Evolutionary conservation across 2,329 filamentous ascomycete species (phyloP), one percentile per base, ranked within the genome.

Genomic region (Penicillium sp.): DNA sequence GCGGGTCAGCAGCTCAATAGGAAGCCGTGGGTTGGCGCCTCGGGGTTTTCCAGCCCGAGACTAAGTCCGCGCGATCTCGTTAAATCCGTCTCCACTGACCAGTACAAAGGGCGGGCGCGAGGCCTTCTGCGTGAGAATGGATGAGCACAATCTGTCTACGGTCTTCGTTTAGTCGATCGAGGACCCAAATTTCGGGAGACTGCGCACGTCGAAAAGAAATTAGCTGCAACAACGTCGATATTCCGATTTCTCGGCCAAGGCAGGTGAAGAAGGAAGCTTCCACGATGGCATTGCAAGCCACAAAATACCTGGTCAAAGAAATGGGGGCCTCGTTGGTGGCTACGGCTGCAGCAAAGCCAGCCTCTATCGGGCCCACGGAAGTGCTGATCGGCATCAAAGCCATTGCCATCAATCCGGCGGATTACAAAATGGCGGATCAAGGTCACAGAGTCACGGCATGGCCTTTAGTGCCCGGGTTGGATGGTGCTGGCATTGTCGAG

Each of bases 391-490:
- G 59, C 13, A 47, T 58, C 16, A 56, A 56, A 16, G 59, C 59
- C 8, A 49, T 68, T 8, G 62, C 53, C 1, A 41, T 68, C 15
- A 68, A 68, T 31, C 56, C 52, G 0, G 51, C 65, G 2, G 65
- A 68, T 31, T 57, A 50, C 41, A 67, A 67, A 45, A 62, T 57
- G 25, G 46, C 60, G 1, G 36, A 59, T 27, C 47, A 57, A 6
- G 62, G 61, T 2, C 46, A 57, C 11, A 46, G 53, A 30, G 47
- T 63, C 21, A 38, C 47, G 15, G 26, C 41, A 2, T 67, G 62
- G 60, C 65, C 65, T 6, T 43, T 54, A 10, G 53, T 67, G 9
- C 54, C 66, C 4, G 65, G 65, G 9, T 45, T 64, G 10, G 65
- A 68, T 14, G 53, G 54, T 0, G 59, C 65, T 7, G 65, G 65